Percentiles rank a stretch among this genome's conserved stretches.
These are phyloP conservation scores for Davidsoniella virescens DNA, from an alignment of 2,329 filamentous ascomycete species.

Conservation along the genomic window DNA sequence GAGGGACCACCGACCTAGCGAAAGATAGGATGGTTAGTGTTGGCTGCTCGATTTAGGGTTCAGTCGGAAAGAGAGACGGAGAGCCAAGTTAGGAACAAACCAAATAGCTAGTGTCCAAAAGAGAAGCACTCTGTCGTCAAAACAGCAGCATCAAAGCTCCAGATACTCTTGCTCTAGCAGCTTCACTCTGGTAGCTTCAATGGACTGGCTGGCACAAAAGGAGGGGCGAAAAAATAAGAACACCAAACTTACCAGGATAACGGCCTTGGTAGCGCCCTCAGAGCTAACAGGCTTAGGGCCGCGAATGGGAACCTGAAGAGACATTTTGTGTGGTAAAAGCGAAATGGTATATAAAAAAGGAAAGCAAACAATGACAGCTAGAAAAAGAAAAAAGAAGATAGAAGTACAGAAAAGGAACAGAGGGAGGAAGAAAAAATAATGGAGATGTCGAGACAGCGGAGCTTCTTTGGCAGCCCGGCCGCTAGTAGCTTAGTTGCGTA, in stretches of 20 bases:
- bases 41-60: conserved; percentile 5
- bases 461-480: too few species aligned
- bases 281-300: conserved; percentile 26
- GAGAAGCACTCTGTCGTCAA: not conserved
- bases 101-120: not conserved
- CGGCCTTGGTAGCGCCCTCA: conserved; percentile 57
- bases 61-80: conserved; percentile 2
- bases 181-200: not conserved
- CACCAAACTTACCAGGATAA: conserved; percentile 57
- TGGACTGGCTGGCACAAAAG: not conserved
- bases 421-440: not conserved
- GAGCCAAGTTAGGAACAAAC: not conserved
- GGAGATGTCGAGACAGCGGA: conserved; percentile 4
- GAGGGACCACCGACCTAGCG: conserved; percentile 81
- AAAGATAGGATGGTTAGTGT: conserved; percentile 17
- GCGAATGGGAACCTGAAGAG: conserved; percentile 34
- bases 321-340: conserved; percentile 1
- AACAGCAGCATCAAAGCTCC: too few species aligned
- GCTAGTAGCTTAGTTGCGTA: too few species aligned
- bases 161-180: not conserved
- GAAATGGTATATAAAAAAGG: conserved; percentile 1
- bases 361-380: conserved; percentile 1
- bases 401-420: not conserved
- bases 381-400: conserved; percentile 2
- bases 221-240: not conserved